These are phyloP conservation scores for Penicillium digitatum DNA, from an alignment of 2,329 filamentous ascomycete genomes.

Conservation along the genomic window DNA sequence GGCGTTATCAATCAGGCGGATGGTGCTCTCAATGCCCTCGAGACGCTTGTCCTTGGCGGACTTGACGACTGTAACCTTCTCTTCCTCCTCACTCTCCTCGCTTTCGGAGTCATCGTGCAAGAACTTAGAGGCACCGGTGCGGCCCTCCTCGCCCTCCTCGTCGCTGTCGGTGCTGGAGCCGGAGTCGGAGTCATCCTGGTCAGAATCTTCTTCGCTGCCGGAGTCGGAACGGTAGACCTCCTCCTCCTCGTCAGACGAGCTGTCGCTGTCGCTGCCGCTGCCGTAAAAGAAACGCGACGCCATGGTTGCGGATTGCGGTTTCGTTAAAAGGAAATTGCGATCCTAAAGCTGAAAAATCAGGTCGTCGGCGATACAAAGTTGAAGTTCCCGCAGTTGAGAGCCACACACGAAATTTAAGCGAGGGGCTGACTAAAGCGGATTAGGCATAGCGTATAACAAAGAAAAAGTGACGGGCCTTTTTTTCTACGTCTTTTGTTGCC, in stretches of 20 bases:
- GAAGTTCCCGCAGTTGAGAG: conserved; percentile 27
- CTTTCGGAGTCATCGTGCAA: conserved; percentile 73
- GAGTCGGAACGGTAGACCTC: conserved; percentile 74
- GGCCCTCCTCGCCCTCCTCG: conserved; percentile 52
- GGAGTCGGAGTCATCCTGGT: conserved; percentile 52
- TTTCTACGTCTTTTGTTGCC: neutral
- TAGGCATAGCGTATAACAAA: conserved; percentile 20
- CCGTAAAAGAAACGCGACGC: conserved; percentile 98
- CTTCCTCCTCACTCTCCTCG: conserved; percentile 79
- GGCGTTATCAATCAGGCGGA: conserved; percentile 91
- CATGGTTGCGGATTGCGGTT: conserved; percentile 40
- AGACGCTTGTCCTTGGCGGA: conserved; percentile 97
- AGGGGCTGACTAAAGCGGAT: conserved; percentile 38
- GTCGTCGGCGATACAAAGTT: conserved; percentile 26
- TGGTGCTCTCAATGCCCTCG: conserved; percentile 86
- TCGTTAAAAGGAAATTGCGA: conserved; percentile 14
- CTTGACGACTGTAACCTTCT: conserved; percentile 81
- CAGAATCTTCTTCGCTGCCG: conserved; percentile 52
- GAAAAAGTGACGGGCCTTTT: neutral
- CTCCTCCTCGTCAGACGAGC: conserved; percentile 90
- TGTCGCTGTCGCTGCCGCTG: conserved; percentile 92
- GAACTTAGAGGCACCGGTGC: conserved; percentile 74
- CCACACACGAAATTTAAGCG: conserved; percentile 47
- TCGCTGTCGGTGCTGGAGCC: conserved; percentile 53
- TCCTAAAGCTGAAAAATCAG: conserved; percentile 21